These are phyloP conservation scores for Mrakia hoshinonis DNA, from an alignment of 768 basidiomycete genomes.

Conservation along the genomic window DNA sequence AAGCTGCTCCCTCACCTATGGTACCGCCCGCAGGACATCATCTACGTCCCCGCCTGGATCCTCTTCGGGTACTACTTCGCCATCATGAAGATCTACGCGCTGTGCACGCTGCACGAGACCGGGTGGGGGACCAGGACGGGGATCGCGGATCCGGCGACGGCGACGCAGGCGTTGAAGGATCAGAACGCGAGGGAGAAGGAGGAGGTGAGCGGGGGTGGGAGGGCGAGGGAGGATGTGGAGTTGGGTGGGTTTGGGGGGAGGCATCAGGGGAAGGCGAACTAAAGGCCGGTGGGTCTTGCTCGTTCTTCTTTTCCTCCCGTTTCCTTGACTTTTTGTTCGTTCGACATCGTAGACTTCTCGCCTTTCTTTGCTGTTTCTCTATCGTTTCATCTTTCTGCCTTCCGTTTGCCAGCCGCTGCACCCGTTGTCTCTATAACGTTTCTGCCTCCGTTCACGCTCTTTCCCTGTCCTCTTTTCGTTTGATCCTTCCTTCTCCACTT, in stretches of 20 bases:
- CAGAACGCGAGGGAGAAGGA: slow-evolving; percentile 32
- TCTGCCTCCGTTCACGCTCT: too few relatives aligned
- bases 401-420: background rate
- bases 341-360: too few relatives aligned
- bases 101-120: slow-evolving; percentile 85
- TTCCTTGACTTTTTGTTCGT: too few relatives aligned
- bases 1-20: slow-evolving; percentile 77
- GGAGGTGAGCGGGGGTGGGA: slow-evolving; percentile 31
- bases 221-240: slow-evolving; percentile 37
- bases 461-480: too few relatives aligned
- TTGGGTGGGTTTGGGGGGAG: slow-evolving; percentile 32
- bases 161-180: slow-evolving; percentile 2
- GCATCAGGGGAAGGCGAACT: slow-evolving; percentile 7
- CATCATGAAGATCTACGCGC: slow-evolving; percentile 86
- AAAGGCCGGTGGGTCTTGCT: background rate
- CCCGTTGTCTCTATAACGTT: background rate
- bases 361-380: too few relatives aligned
- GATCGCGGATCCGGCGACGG: slow-evolving; percentile 57
- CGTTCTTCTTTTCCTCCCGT: background rate
- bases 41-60: slow-evolving; percentile 79
- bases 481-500: too few relatives aligned
- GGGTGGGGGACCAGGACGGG: slow-evolving; percentile 95
- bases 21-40: slow-evolving; percentile 63
- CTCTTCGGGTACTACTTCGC: slow-evolving; percentile 90
- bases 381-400: background rate